Percentiles rank a stretch among this genome's conserved stretches.
These are phyloP conservation scores for Entomortierella lignicola DNA, from an alignment of 192 early-diverging fungal genomes.

Conservation along the genomic window DNA sequence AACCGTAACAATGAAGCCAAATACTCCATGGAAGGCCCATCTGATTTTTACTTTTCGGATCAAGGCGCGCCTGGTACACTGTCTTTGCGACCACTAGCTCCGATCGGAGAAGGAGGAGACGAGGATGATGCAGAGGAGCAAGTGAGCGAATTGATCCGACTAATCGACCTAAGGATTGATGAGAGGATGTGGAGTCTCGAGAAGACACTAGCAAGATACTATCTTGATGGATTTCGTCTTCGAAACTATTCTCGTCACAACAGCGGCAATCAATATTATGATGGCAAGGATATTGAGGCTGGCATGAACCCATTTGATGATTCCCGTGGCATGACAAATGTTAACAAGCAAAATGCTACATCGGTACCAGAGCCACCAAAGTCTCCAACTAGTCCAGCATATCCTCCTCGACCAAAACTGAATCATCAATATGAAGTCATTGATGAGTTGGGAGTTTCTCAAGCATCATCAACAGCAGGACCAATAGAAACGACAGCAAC, in stretches of 20 bases:
- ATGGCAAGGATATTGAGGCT: not conserved
- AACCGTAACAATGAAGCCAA: too few relatives aligned
- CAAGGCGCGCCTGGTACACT: constrained; percentile 29
- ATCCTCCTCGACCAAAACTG: constrained; percentile 27
- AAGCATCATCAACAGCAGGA: not conserved
- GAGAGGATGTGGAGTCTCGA: constrained; percentile 54
- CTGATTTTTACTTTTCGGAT: constrained; percentile 43
- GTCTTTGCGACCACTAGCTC: constrained; percentile 24
- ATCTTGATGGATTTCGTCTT: constrained; percentile 47
- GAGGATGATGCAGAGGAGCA: constrained; percentile 26
- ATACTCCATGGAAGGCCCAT: constrained; percentile 22
- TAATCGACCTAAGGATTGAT: constrained; percentile 46
- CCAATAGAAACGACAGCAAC: not conserved
- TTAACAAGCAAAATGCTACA: not conserved
- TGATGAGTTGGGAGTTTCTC: not conserved
- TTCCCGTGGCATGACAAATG: constrained; percentile 1
- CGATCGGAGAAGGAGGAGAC: constrained; percentile 14
- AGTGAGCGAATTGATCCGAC: constrained; percentile 43
- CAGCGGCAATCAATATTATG: not conserved
- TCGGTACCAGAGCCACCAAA: too few relatives aligned
- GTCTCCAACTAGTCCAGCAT: not conserved
- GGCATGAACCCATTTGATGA: not conserved
- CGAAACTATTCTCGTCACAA: constrained; percentile 32
- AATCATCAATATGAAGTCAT: constrained; percentile 7
- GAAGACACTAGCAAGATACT: constrained; percentile 36